Base-by-base conservation (phyloP, 2,329 filamentous ascomycete genomes). In the Cordyceps pruinosa region DNA sequence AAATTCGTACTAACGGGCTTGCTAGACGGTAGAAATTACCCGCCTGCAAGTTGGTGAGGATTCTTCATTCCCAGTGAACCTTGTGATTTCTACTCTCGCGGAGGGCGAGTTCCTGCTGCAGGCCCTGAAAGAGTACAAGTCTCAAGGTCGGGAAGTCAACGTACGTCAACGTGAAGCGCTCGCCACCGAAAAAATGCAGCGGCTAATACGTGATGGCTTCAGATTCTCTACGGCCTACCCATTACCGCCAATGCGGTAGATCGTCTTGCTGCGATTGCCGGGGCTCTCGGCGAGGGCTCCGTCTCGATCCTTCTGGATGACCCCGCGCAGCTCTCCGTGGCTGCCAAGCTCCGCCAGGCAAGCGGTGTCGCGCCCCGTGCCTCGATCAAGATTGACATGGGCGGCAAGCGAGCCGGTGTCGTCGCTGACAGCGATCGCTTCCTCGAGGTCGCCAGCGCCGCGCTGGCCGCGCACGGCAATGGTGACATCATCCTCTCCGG, bases 311-410 rank as follows among this genome's bases (percentile, higher is more conserved):
- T 93, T 66, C 75, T 91, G 54, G 89, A 94, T 68, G 82, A 91
- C 67, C 73, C 77, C 0, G 75, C 76, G 12, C 87, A 90, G 66
- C 68, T 89, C 2, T 66, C 74, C 1, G 62, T 70, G 37, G 70
- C 77, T 6, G 69, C 82, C n/a, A 65, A 72, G 0, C 66, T 77
- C 6, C 71, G 74, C 41, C 64, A 69, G 4, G 63, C 71, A 2
- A 73, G 75, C 1, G 79, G 77, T 17, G 71, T 74, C 47, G 68
- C 72, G 1, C 80, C 84, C 3, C 76, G 75, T 0, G 74, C 88
- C 15, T 89, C 85, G 65, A 73, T 92, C 64, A 92, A 92, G 64
- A 81, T 93, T 39, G 88, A 93, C 67, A 85, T 88, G 51, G 87
- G 88, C 12, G 84, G 84, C 62, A 78, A 84, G 65, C 84, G 89